These are phyloP conservation scores for Miscanthus lutarioriparius DNA, from an alignment of 176 grass and related monocot species.

Conservation along the genomic window DNA sequence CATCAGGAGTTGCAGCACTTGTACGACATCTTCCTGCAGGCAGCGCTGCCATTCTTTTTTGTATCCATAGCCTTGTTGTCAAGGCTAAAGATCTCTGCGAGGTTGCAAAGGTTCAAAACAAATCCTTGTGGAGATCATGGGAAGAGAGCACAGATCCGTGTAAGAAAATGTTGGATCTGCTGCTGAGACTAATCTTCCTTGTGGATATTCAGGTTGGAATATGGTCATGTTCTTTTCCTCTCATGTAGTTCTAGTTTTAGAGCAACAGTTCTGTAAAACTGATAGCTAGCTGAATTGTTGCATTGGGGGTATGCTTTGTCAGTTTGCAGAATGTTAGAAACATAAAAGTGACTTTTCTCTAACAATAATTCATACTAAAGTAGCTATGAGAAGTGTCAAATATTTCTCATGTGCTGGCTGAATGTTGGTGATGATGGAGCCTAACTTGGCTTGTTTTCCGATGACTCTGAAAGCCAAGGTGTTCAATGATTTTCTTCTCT, in stretches of 20 bases:
- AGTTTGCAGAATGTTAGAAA: neutral
- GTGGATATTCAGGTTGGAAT: constrained; percentile 88
- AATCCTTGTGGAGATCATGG: constrained; percentile 85
- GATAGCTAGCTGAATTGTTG: neutral
- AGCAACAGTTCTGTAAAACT: neutral
- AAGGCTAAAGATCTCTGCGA: constrained; percentile 66
- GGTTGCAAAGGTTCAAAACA: constrained; percentile 46
- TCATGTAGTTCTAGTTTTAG: constrained; percentile 18
- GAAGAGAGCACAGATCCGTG: constrained; percentile 84
- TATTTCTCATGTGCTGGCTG: neutral
- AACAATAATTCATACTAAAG: neutral
- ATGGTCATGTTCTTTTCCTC: neutral
- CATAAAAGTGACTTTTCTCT: neutral
- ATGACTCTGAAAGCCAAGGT: neutral
- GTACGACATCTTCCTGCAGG: constrained; percentile 75
- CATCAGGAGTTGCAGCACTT: constrained; percentile 77
- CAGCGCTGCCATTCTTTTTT: constrained; percentile 71
- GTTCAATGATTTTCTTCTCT: neutral
- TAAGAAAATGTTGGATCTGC: constrained; percentile 75
- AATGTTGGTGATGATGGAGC: neutral
- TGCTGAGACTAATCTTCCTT: constrained; percentile 75
- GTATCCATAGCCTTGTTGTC: constrained; percentile 64
- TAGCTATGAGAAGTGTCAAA: neutral
- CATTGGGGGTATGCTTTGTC: neutral
- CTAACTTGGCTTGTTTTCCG: neutral